Base-by-base conservation (phyloP, 768 basidiomycete genomes). In the Obba rivulosa region DNA sequence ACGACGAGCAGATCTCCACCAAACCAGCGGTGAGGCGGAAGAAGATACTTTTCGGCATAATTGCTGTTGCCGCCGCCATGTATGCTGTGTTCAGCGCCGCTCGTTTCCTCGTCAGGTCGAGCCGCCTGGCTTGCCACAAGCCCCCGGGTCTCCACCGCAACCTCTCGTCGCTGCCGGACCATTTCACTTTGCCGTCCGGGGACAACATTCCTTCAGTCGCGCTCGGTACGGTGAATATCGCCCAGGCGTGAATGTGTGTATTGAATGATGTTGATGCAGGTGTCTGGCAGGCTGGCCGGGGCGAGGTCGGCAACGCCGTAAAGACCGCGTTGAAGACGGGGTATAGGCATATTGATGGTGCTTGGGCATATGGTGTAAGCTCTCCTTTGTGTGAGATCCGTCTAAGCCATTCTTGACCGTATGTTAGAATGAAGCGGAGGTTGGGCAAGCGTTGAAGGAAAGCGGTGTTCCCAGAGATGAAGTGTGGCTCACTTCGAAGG, bases 271-370 rank as follows among this genome's bases (percentile, higher is more conserved):
- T 25, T 31, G 34, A 16, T 8, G 3, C 37, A 83, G 83, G 83
- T 34, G 80, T 83, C 14, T 86, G 83, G 83, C 72, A 79, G 53
- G 74, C 85, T 20, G 59, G 57, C 11, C 65, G 46, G 28, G 77
- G 72, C 36, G 77, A 85, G 54, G 87, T 88, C 36, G 85, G 84
- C 1, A 61, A 66, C 13, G 85, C 86, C 18, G 83, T 89, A 50
- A 80, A 79, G 77, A 67, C 75, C 3, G 85, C 85, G 1, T 60
- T 87, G 46, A 67, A 71, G 21, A 67, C 76, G 4, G 85, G 85
- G 0, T 87, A 87, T 56, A 72, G 78, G 51, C 85, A 86, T 57
- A 83, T 87, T 39, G 85, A 86, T 54, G 84, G 77, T 16, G 85
- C 85, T 35, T 87, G 83, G 83, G 70, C 73, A 40, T 88, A 87